Evolutionary conservation across 1,284 basidiomycete genomes (phyloP).

Genomic region (Marasmius fiardii): DNA sequence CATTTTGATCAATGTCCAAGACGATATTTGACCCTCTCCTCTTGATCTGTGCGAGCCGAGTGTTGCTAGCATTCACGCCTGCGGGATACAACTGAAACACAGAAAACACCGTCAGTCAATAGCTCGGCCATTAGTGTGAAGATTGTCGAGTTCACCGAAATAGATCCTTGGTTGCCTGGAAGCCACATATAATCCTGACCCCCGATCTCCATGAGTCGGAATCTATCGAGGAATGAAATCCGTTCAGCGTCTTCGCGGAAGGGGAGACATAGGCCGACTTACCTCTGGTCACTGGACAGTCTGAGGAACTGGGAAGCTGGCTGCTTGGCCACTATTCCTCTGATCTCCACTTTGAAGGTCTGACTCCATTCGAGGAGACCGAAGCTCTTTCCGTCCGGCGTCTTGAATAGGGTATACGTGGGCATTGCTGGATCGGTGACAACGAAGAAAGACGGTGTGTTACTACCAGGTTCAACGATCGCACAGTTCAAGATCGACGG

Average conservation of each 20-base stretch:
- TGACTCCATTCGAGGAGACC: slow-evolving; percentile 46
- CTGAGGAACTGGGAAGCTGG: slow-evolving; percentile 40
- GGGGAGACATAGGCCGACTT: slow-evolving; percentile 17
- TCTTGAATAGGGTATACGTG: slow-evolving; percentile 39
- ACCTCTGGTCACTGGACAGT: slow-evolving; percentile 41
- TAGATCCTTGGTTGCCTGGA: slow-evolving; percentile 10
- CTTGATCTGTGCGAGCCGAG: slow-evolving; percentile 26
- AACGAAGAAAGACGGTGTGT: slow-evolving; percentile 26
- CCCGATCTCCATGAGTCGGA: slow-evolving; percentile 38
- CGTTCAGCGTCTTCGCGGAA: background rate
- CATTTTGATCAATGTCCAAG: slow-evolving; percentile 28
- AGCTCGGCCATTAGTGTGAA: background rate
- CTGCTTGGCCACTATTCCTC: slow-evolving; percentile 34
- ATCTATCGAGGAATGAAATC: slow-evolving; percentile 22
- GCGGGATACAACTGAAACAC: slow-evolving; percentile 13
- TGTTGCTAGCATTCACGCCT: slow-evolving; percentile 3
- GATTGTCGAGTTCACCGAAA: slow-evolving; percentile 34
- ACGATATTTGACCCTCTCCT: slow-evolving; percentile 19
- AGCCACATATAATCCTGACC: slow-evolving; percentile 26
- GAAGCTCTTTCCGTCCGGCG: slow-evolving; percentile 34
- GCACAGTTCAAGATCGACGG: slow-evolving; percentile 40
- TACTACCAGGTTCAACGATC: slow-evolving; percentile 40
- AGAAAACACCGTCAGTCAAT: background rate
- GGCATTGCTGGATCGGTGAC: slow-evolving; percentile 35
- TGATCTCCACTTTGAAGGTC: slow-evolving; percentile 41